Evolutionary conservation across 257 asterid species (phyloP), one percentile per base, ranked within the genome.

Genomic region (Verbena officinalis): DNA sequence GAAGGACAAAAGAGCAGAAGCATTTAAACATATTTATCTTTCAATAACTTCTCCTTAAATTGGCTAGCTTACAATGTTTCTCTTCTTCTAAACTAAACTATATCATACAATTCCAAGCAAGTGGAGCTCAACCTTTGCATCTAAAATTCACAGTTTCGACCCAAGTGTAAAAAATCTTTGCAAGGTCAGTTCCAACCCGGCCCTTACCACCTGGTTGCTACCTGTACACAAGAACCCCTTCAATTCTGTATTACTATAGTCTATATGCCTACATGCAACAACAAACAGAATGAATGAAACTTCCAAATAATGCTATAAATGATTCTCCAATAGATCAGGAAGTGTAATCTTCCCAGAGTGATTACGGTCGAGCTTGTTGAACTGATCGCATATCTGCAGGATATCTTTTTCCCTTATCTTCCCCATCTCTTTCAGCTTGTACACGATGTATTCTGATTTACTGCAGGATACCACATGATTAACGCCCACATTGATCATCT

Each of bases 371-470:
- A 83, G 78, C 59, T 67, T 70, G 70, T 75, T 59, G 70, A 83
- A 83, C 72, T 76, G 86, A 60, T 80, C 71, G 15, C 83, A 80
- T 55, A 80, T 78, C 75, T 83, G 86, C 75, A 36, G 21, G 7
- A 80, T 62, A 66, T 83, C 89, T 51, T 80, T 83, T 63, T 80
- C 86, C 27, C 69, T 70, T 5, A 83, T 76, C 80, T 80, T 83
- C 17, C 84, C 82, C 86, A 80, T 80, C 77, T 77, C 80, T 69
- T 83, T 80, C 7, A 78, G 76, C 78, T 80, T 83, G 84, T 77
- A 78, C 43, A 79, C 69, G 17, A 83, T 54, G 42, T 78, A 83
- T 21, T 83, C 84, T 7, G 89, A 83, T 71, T 83, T 80, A 59
- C 83, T 83, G 85, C 21, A 30, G 16, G 15, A 31, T 15, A 15